These are phyloP conservation scores for Alternaria gaisen DNA, from an alignment of 2,329 filamentous ascomycete genomes.

Conservation along the genomic window DNA sequence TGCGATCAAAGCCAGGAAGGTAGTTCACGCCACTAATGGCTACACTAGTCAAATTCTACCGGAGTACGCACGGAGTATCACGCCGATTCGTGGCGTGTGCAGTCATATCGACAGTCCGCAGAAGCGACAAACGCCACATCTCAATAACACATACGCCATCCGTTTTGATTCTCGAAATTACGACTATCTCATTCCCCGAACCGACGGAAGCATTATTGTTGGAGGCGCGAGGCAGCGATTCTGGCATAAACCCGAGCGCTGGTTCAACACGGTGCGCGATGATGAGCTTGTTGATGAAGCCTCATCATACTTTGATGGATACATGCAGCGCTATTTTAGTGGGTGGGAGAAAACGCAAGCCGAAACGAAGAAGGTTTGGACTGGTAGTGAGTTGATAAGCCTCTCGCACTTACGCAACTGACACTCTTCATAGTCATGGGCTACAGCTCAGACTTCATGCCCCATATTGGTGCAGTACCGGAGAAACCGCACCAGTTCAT, in stretches of 20 bases:
- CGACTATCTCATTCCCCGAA: constrained; percentile 1
- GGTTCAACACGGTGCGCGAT: constrained; percentile 1
- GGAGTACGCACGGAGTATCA: neutral
- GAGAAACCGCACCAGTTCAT: no score
- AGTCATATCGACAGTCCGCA: neutral
- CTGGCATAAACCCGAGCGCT: constrained; percentile 5
- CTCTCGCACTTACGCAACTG: no score
- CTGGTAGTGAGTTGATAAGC: no score
- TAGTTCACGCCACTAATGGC: constrained; percentile 6
- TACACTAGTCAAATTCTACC: constrained; percentile 5
- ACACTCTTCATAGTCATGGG: no score
- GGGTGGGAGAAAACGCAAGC: neutral
- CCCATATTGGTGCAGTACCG: no score
- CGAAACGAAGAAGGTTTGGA: neutral
- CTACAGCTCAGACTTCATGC: no score
- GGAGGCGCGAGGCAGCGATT: constrained; percentile 1
- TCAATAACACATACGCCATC: constrained; percentile 2
- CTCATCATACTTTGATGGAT: constrained; percentile 1
- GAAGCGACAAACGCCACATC: constrained; percentile 1
- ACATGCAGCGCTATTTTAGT: constrained; percentile 8
- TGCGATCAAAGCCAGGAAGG: constrained; percentile 2
- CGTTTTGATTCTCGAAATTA: constrained; percentile 8
- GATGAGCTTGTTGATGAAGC: constrained; percentile 4
- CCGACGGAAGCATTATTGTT: constrained; percentile 10
- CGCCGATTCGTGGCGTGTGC: constrained; percentile 7